phyloP scores from a whole-genome alignment of 2,329 filamentous ascomycete species.

The Phoma sp. region DNA sequence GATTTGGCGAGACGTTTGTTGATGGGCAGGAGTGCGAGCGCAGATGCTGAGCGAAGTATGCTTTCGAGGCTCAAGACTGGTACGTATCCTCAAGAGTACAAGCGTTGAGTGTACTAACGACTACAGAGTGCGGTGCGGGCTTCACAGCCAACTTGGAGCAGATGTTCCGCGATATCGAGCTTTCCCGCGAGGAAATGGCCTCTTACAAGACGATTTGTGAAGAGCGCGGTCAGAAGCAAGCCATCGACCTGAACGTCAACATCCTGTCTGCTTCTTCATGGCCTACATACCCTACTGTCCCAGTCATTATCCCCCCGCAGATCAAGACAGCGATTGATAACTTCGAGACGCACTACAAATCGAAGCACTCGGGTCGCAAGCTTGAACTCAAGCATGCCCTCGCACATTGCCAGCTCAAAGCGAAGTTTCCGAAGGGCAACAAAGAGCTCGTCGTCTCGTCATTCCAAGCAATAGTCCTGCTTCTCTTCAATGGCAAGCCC shows the following conservation, averaged over 20 bases:
- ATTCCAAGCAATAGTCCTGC: slow-evolving; percentile 88
- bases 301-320: slow-evolving; percentile 74
- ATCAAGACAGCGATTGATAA: slow-evolving; percentile 77
- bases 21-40: slow-evolving; percentile 90
- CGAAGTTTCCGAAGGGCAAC: slow-evolving; percentile 75
- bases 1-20: slow-evolving; percentile 88
- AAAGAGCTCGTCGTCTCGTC: slow-evolving; percentile 92
- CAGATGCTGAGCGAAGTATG: slow-evolving; percentile 96
- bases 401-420: slow-evolving; percentile 87
- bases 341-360: slow-evolving; percentile 86
- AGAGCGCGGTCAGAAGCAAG: slow-evolving; percentile 62
- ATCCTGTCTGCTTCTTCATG: slow-evolving; percentile 91
- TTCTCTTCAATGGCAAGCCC: slow-evolving; percentile 81
- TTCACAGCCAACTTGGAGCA: slow-evolving; percentile 98
- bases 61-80: slow-evolving; percentile 81
- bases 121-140: slow-evolving; percentile 80
- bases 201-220: slow-evolving; percentile 76
- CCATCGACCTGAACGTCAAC: slow-evolving; percentile 80
- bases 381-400: slow-evolving; percentile 92
- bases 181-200: slow-evolving; percentile 91
- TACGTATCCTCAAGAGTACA: slow-evolving; percentile 30
- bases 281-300: slow-evolving; percentile 85
- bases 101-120: slow-evolving; percentile 14
- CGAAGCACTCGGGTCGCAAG: slow-evolving; percentile 85
- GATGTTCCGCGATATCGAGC: slow-evolving; percentile 99